Percentiles rank a stretch among this genome's conserved stretches.
Evolutionary conservation across 768 basidiomycete genomes (phyloP).

Genomic region (Pilatotrama ljubarskyi): DNA sequence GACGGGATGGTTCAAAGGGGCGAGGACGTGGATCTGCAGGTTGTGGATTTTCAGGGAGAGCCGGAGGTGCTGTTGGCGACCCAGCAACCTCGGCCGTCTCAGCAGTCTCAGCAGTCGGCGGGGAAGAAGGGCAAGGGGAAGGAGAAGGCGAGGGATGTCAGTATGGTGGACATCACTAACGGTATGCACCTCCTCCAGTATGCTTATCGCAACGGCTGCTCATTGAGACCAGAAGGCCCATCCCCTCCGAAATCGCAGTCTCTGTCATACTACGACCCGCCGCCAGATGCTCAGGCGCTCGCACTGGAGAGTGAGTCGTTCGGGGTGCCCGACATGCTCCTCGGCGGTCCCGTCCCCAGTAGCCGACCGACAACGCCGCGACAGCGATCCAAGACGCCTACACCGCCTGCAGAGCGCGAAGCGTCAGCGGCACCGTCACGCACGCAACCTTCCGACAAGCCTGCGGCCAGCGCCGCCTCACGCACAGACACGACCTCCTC

Average conservation of each 20-base stretch:
- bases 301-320: constrained; percentile 11
- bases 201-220: neutral
- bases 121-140: constrained; percentile 32
- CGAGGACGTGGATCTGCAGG: constrained; percentile 3
- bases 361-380: neutral
- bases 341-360: neutral
- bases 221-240: neutral
- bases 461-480: neutral
- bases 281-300: neutral
- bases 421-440: neutral
- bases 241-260: neutral
- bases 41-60: neutral
- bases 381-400: neutral
- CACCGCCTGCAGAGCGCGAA: neutral
- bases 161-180: constrained; percentile 47
- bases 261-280: constrained; percentile 15
- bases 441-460: neutral
- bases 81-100: constrained; percentile 4
- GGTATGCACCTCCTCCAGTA: constrained; percentile 27
- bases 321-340: constrained; percentile 7
- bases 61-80: constrained; percentile 7
- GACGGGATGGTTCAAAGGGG: neutral
- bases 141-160: constrained; percentile 31
- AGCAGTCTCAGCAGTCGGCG: no score
- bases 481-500: constrained; percentile 2